A percentile compares a stretch with the other conserved stretches of the same genome.
Evolutionary conservation across 1,284 basidiomycete species (phyloP).

Genomic region (Papiliotrema nemorosa): DNA sequence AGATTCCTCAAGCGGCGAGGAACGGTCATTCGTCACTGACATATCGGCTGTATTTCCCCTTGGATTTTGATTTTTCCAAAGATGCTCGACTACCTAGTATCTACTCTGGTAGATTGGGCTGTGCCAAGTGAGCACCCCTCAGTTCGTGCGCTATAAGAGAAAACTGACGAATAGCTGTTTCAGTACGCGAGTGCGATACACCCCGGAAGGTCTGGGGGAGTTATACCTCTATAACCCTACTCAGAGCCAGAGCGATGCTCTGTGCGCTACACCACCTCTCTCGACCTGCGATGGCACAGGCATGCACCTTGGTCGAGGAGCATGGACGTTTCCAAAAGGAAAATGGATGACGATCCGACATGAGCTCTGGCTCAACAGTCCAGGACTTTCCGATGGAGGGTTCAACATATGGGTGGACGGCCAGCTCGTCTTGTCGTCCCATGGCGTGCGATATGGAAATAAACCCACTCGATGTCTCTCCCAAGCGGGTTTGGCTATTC

Average conservation of each 20-base stretch:
- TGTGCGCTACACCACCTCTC: background rate
- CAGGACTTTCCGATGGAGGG: slow-evolving; percentile 7
- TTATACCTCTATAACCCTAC: slow-evolving; percentile 1
- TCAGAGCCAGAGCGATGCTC: background rate
- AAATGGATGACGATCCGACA: slow-evolving; percentile 5
- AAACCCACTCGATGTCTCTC: background rate
- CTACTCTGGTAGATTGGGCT: background rate
- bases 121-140: slow-evolving; percentile 6
- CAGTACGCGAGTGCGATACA: background rate
- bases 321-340: background rate
- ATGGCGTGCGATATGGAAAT: background rate
- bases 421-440: background rate
- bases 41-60: slow-evolving; percentile 1
- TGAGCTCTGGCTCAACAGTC: slow-evolving; percentile 7
- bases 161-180: slow-evolving; percentile 1
- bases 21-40: background rate
- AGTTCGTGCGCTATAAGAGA: background rate
- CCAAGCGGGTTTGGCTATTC: background rate
- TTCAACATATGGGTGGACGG: slow-evolving; percentile 17
- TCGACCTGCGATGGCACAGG: background rate
- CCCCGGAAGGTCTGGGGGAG: background rate
- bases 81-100: slow-evolving; percentile 2
- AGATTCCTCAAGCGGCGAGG: too few species aligned
- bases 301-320: background rate
- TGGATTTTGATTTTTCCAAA: background rate